Conservation (phyloP, 2,329 filamentous ascomycete genomes). For the Botrytis medusae region DNA sequence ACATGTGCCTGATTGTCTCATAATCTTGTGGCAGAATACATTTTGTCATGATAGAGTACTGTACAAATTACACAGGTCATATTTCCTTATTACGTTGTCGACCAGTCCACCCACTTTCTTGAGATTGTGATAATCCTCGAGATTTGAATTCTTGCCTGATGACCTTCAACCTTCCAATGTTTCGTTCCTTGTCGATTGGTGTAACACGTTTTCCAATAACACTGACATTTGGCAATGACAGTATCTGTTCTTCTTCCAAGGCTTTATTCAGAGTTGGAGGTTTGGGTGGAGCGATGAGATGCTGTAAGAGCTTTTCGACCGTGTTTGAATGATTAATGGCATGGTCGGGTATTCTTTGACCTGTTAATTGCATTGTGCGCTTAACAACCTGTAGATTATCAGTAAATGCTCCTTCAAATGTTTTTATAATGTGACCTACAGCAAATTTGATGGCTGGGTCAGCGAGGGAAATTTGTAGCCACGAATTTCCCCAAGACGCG, state of each 20-base stretch:
- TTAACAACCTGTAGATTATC: constrained; percentile 65
- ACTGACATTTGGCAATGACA: constrained; percentile 66
- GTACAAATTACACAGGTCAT: constrained; percentile 10
- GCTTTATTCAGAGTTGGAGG: constrained; percentile 62
- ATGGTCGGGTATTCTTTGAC: constrained; percentile 70
- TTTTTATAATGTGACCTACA: constrained; percentile 51
- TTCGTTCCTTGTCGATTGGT: constrained; percentile 68
- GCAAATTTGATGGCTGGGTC: constrained; percentile 68
- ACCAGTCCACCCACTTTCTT: not conserved
- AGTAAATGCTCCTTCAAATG: constrained; percentile 7
- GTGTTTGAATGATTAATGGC: constrained; percentile 58
- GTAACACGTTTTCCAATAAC: constrained; percentile 65
- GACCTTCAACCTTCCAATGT: constrained; percentile 75
- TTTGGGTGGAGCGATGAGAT: constrained; percentile 55
- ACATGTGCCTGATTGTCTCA: not conserved
- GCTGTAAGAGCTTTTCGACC: constrained; percentile 54
- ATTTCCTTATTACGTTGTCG: not conserved
- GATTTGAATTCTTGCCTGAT: constrained; percentile 69
- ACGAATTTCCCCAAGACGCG: constrained; percentile 53
- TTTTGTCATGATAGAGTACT: constrained; percentile 5
- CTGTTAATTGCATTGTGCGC: constrained; percentile 78
- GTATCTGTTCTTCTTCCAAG: constrained; percentile 50
- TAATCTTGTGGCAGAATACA: not conserved
- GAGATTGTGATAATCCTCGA: constrained; percentile 54
- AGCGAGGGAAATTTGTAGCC: constrained; percentile 57